Base-by-base conservation (phyloP, 2,329 filamentous ascomycete genomes). In the Bipolaris cookei region DNA sequence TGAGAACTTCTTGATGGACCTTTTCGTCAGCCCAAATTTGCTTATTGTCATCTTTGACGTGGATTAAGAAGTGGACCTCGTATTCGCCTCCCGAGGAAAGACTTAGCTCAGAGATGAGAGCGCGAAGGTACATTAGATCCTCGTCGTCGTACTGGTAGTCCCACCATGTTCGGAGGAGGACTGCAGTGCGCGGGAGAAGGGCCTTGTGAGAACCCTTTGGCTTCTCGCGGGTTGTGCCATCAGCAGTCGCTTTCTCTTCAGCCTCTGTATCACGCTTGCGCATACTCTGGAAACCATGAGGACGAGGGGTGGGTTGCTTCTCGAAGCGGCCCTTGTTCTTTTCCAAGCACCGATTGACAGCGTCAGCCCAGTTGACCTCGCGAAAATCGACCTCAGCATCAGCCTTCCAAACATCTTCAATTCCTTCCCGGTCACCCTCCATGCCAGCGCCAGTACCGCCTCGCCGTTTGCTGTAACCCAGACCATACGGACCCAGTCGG, bases 371-470 rank as follows among this genome's bases (percentile, higher is more conserved):
- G 69, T 90, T 84, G 20, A 96, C 82, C 2, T 84, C 81, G 16
- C 86, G 83, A 76, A 88, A 98, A 75, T 97, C 91, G 10, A 97
- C 88, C 58, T 90, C 87, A 3, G 86, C 82, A 3, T 81, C 80
- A 44, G 86, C 82, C 11, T 85, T 82, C 92, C 93, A 97, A 7
- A 96, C 88, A 20, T 84, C 80, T 39, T 93, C 89, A n/a, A 87
- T 84, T 3, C 92, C 93, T 63, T 95, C 90, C 47, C 84, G 87
- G 61, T 97, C 90, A 20, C 92, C 92, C 67, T 92, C 88, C 75
- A 96, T 85, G 10, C 91, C 93, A n/a, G 90, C 88, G 4, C 94
- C 92, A 23, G 90, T 87, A 1, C 94, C 94, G 11, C 94, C 94
- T 62, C 84, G 87, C 56, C 87, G 87, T 32, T 84, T 81, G 30